Conservation (phyloP, 371 early-diverging fungal genomes). For the Mucor circinelloides region DNA sequence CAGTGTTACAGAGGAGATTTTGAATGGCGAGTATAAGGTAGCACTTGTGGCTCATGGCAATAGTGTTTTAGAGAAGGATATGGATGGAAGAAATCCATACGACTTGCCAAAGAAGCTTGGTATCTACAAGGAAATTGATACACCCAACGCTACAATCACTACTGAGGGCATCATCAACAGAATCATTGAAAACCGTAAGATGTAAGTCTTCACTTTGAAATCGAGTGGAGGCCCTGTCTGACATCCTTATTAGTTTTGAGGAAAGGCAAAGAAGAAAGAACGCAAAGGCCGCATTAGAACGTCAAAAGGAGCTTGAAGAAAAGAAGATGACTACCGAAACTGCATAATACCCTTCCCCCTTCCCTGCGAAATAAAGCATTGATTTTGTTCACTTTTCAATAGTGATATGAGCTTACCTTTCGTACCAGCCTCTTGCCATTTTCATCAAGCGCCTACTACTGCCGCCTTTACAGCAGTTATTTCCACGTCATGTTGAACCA, state of each 20-base stretch:
- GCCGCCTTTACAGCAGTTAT: too few species aligned
- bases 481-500: too few species aligned
- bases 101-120: constrained; percentile 72
- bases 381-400: neutral
- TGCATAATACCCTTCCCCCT: neutral
- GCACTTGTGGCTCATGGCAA: constrained; percentile 80
- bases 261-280: constrained; percentile 78
- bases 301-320: constrained; percentile 66
- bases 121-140: constrained; percentile 77
- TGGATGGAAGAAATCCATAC: constrained; percentile 86
- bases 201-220: constrained; percentile 55
- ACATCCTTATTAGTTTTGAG: constrained; percentile 44
- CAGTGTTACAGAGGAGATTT: constrained; percentile 81
- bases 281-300: constrained; percentile 67
- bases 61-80: constrained; percentile 61
- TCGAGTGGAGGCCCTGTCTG: neutral
- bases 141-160: constrained; percentile 74
- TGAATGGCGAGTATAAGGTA: constrained; percentile 80
- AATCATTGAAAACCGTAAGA: constrained; percentile 82
- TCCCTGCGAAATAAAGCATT: neutral
- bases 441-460: too few species aligned
- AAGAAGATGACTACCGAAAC: constrained; percentile 29
- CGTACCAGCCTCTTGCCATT: too few species aligned
- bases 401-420: too few species aligned
- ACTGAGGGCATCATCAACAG: constrained; percentile 86